Conservation (phyloP, 2,329 filamentous ascomycete genomes). For the Aspergillus candidus region DNA sequence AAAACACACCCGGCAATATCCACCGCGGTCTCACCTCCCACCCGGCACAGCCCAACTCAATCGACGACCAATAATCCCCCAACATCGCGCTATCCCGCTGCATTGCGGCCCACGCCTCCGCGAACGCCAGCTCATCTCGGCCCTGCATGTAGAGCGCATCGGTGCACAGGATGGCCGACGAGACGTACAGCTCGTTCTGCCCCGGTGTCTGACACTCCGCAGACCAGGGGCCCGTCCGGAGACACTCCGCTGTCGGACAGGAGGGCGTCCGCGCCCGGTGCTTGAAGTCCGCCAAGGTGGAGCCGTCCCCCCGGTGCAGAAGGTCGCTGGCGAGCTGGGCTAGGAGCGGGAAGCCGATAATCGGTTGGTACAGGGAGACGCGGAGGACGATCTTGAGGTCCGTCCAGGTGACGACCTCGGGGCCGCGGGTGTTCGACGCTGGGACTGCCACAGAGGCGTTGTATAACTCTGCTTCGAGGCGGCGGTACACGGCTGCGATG, state of each 20-base stretch:
- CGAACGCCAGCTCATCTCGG: constrained; percentile 16
- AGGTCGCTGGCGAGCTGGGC: constrained; percentile 20
- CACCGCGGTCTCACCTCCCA: constrained; percentile 33
- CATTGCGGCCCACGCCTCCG: constrained; percentile 17
- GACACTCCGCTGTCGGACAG: constrained; percentile 25
- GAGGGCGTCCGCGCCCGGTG: constrained; percentile 17
- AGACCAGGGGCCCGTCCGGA: constrained; percentile 27
- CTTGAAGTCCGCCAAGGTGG: constrained; percentile 27
- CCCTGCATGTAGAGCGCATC: constrained; percentile 23
- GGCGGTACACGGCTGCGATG: constrained; percentile 22
- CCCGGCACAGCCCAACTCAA: constrained; percentile 32
- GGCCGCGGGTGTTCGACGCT: constrained; percentile 23
- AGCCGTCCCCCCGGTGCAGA: constrained; percentile 20
- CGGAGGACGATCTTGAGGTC: constrained; percentile 28
- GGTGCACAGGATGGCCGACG: constrained; percentile 26
- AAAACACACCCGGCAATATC: constrained; percentile 29
- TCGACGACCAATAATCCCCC: constrained; percentile 35
- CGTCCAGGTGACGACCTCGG: constrained; percentile 32
- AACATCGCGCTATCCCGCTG: constrained; percentile 21
- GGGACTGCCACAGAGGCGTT: constrained; percentile 26
- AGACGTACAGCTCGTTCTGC: constrained; percentile 25
- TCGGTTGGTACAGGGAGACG: constrained; percentile 28
- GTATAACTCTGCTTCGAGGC: constrained; percentile 19
- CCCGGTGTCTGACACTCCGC: constrained; percentile 19
- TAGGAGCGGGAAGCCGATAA: constrained; percentile 23